Conservation (phyloP, 768 basidiomycete genomes). For the Brasilioporus rufonigricans region DNA sequence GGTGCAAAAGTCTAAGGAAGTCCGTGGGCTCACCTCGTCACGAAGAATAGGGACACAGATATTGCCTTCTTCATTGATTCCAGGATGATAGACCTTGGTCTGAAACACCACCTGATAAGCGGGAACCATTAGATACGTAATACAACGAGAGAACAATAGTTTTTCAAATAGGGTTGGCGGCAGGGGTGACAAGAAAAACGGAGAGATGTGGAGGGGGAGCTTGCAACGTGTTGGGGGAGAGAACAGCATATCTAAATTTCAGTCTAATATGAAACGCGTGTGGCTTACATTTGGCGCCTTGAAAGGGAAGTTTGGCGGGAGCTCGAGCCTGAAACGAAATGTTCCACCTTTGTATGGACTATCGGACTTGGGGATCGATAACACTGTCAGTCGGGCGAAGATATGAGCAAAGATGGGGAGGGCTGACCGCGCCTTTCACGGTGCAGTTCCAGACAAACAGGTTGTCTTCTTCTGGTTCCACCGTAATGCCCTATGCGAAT, state of each 20-base stretch:
- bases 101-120: slow-evolving; percentile 67
- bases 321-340: slow-evolving; percentile 67
- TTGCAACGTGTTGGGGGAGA: slow-evolving; percentile 22
- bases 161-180: neutral
- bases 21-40: slow-evolving; percentile 61
- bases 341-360: slow-evolving; percentile 84
- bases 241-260: neutral
- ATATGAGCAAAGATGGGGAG: neutral
- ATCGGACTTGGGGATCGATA: slow-evolving; percentile 46
- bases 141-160: neutral
- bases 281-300: slow-evolving; percentile 71
- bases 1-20: slow-evolving; percentile 1
- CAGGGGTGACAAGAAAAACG: slow-evolving; percentile 1
- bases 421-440: slow-evolving; percentile 69
- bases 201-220: neutral
- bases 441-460: slow-evolving; percentile 74
- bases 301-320: slow-evolving; percentile 85
- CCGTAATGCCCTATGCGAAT: slow-evolving; percentile 52
- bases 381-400: slow-evolving; percentile 1
- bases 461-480: slow-evolving; percentile 68
- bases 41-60: slow-evolving; percentile 83
- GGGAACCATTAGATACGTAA: slow-evolving; percentile 19
- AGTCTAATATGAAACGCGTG: slow-evolving; percentile 3
- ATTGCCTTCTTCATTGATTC: slow-evolving; percentile 84
- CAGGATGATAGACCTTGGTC: slow-evolving; percentile 89